These are phyloP conservation scores for Aspergillus sergii DNA, from an alignment of 2,329 filamentous ascomycete species.

Conservation along the genomic window DNA sequence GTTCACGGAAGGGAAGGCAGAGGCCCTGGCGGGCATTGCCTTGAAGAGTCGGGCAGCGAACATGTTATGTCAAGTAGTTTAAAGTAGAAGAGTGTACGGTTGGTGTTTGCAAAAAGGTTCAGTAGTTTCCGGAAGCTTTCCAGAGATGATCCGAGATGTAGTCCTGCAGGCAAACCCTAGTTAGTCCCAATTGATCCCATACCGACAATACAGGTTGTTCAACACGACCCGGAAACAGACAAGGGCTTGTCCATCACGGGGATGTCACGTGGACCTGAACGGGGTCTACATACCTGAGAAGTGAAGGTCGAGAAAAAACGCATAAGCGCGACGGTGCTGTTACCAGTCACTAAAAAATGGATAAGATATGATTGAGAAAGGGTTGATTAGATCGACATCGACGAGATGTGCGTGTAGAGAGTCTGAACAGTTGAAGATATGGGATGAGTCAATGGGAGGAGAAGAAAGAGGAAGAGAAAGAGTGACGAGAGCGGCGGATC, in stretches of 20 bases:
- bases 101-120: slow-evolving; percentile 17
- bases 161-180: slow-evolving; percentile 48
- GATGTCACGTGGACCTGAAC: slow-evolving; percentile 12
- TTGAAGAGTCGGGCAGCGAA: slow-evolving; percentile 58
- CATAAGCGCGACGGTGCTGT: slow-evolving; percentile 69
- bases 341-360: slow-evolving; percentile 35
- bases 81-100: neutral
- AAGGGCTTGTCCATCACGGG: neutral
- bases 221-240: neutral
- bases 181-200: slow-evolving; percentile 9
- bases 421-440: slow-evolving; percentile 8
- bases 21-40: slow-evolving; percentile 51
- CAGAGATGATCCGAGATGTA: slow-evolving; percentile 72
- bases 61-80: slow-evolving; percentile 47
- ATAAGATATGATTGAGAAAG: neutral
- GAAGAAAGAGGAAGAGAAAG: slow-evolving; percentile 15
- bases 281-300: slow-evolving; percentile 68
- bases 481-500: slow-evolving; percentile 13
- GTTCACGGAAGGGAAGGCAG: slow-evolving; percentile 47
- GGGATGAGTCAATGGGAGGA: slow-evolving; percentile 13
- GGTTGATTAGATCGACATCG: slow-evolving; percentile 33
- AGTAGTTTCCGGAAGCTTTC: slow-evolving; percentile 66
- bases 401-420: slow-evolving; percentile 3
- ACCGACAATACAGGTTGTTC: neutral
- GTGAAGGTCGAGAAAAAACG: slow-evolving; percentile 83